Base-by-base conservation (phyloP, 164 flowering plant genomes). In the Aristolochia californica region DNA sequence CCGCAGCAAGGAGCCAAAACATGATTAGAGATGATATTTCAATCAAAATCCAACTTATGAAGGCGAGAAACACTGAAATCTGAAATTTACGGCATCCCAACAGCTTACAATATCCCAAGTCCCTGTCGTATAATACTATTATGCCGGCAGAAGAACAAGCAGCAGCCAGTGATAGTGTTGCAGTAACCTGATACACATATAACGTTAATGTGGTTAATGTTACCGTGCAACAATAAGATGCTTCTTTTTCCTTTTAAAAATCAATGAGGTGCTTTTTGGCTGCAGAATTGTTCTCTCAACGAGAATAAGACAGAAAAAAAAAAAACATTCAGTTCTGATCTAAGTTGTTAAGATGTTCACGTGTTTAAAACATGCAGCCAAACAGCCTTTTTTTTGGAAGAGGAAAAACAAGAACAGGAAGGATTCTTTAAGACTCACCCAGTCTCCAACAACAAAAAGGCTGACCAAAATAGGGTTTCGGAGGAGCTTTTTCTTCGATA, bases 381-480 rank as follows among this genome's bases (percentile, higher is more conserved):
- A 30, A 21, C 0, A 22, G 24, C 22, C 40, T 34, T 12, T 34
- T 12, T 34, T 34, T 34, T 7, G 10, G 10, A 34, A 34, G 10
- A 5, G 3, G 18, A 48, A 21, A 34, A 50, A 23, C 14, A 16
- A 62, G 5, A 21, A 40, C 8, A 14, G 45, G 26, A 28, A 48
- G 60, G 51, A n/a, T 57, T 49, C 2, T 22, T 14, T 23, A 59
- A 60, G 40, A 51, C 83, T 58, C 10, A 84, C 91, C 89, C 84
- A 83, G 55, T 84, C 96, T 67, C 96, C 96, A 21, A 84, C 77
- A 0, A 77, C 82, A 55, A 81, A 81, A 58, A 84, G 78, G 78
- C 89, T 67, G 60, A 87, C 74, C 48, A 83, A 54, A 55, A 76
- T 60, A 59, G 79, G 75, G 69, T 66, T 79, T 62, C 68, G 78